Percentiles rank a stretch among this genome's conserved stretches.
Evolutionary conservation across 2,329 filamentous ascomycete species (phyloP).

Genomic region (Aulographum hederae): DNA sequence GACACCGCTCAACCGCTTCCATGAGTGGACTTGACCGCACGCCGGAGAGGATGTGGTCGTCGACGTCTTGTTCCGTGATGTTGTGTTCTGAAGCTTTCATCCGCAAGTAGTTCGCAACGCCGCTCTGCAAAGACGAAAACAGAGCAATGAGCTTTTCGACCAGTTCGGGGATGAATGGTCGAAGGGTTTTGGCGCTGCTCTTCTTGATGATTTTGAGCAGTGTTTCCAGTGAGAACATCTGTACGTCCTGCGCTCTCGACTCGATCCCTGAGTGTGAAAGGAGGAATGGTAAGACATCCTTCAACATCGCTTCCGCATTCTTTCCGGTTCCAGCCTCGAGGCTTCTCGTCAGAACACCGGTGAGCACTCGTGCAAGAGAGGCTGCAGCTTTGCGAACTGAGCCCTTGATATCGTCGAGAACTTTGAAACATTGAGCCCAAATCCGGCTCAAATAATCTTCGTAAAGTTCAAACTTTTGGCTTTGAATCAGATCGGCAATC

Average conservation of each 20-base stretch:
- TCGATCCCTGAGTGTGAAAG: slow-evolving; percentile 79
- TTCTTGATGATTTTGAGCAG: slow-evolving; percentile 83
- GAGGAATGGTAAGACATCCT: slow-evolving; percentile 76
- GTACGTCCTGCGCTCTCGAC: slow-evolving; percentile 73
- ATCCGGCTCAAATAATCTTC: slow-evolving; percentile 71
- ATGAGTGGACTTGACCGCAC: slow-evolving; percentile 79
- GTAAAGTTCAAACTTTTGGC: slow-evolving; percentile 50
- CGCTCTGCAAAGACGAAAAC: slow-evolving; percentile 73
- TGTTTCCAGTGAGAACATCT: slow-evolving; percentile 60
- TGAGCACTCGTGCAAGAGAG: slow-evolving; percentile 65
- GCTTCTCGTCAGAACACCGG: slow-evolving; percentile 68
- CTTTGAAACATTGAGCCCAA: slow-evolving; percentile 72
- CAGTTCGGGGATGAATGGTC: slow-evolving; percentile 65
- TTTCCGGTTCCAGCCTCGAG: slow-evolving; percentile 61
- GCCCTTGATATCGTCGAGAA: slow-evolving; percentile 90
- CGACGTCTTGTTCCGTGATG: slow-evolving; percentile 73
- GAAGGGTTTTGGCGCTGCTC: slow-evolving; percentile 53
- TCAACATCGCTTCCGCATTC: slow-evolving; percentile 55
- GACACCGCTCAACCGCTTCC: slow-evolving; percentile 75
- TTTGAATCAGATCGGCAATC: slow-evolving; percentile 72
- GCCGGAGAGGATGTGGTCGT: slow-evolving; percentile 65
- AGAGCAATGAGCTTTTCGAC: slow-evolving; percentile 65
- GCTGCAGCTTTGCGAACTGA: slow-evolving; percentile 69
- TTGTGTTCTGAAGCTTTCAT: slow-evolving; percentile 73
- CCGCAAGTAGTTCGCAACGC: slow-evolving; percentile 83